Conservation (phyloP, 306 rosid genomes). For the Ceratonia siliqua region DNA sequence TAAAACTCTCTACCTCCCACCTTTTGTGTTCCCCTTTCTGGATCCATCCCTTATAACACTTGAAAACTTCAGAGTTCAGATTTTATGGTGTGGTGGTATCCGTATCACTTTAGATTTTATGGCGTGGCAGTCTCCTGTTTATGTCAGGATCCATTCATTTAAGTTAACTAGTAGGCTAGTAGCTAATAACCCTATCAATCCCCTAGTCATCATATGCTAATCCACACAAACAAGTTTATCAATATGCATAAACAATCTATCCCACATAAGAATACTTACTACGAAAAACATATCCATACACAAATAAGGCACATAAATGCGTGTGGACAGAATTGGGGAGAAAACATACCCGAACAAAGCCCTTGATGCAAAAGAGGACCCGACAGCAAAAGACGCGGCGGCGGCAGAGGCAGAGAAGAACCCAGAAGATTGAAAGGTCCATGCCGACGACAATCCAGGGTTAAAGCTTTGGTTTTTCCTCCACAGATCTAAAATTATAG, state of each 20-base stretch:
- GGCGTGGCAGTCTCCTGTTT: no score
- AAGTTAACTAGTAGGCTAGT: no score
- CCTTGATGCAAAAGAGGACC: conserved; percentile 64
- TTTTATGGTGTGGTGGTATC: no score
- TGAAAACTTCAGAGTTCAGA: no score
- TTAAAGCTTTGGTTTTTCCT: conserved; percentile 54
- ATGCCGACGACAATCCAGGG: conserved; percentile 37
- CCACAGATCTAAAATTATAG: conserved; percentile 70
- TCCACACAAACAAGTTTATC: conserved; percentile 2
- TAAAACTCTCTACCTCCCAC: no score
- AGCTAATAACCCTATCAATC: not conserved
- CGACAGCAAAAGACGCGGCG: conserved; percentile 62
- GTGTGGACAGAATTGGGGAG: not conserved
- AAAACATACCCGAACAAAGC: conserved; percentile 61
- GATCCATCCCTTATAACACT: no score
- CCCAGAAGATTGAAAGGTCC: conserved; percentile 54
- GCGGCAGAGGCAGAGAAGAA: conserved; percentile 68
- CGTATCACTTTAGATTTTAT: no score
- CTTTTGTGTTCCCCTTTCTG: no score
- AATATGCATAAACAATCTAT: not conserved
- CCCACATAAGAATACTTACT: not conserved
- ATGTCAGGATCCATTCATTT: no score
- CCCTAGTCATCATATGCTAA: not conserved
- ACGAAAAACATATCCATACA: not conserved
- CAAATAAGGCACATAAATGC: not conserved